A percentile compares a stretch with the other conserved stretches of the same genome.
Evolutionary conservation across 108 stramenopile genomes (phyloP).

Genomic region (Asterionellopsis glacialis): DNA sequence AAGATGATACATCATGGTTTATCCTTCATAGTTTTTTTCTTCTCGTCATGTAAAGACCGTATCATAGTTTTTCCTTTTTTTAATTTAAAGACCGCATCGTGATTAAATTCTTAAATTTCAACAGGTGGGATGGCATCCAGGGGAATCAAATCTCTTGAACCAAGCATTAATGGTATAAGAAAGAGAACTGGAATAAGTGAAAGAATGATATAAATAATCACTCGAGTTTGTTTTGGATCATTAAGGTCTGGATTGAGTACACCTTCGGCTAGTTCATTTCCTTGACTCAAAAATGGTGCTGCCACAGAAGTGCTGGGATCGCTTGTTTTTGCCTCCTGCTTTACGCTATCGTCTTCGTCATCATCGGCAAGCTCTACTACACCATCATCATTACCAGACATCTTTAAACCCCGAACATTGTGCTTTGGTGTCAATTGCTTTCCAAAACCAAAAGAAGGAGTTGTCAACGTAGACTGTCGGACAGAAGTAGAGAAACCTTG

Average conservation of each 20-base stretch:
- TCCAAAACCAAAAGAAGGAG: too few species aligned
- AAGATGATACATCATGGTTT: neutral
- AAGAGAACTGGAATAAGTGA: constrained; percentile 81
- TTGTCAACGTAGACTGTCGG: too few species aligned
- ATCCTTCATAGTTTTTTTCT: constrained; percentile 3
- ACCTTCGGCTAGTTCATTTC: constrained; percentile 56
- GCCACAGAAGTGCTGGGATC: neutral
- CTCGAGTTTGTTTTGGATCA: constrained; percentile 81
- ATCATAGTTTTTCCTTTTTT: neutral
- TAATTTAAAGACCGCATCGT: too few species aligned
- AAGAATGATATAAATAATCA: constrained; percentile 81
- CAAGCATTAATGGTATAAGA: constrained; percentile 86
- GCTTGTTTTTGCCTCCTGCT: constrained; percentile 6
- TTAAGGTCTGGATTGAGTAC: constrained; percentile 62
- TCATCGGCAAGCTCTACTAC: constrained; percentile 40
- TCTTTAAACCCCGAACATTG: neutral
- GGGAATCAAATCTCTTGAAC: constrained; percentile 80
- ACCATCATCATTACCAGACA: constrained; percentile 17
- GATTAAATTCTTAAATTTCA: constrained; percentile 21
- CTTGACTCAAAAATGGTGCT: constrained; percentile 80
- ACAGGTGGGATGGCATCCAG: constrained; percentile 80
- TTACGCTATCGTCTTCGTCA: constrained; percentile 15
- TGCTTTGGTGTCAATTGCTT: too few species aligned
- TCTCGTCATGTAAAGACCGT: neutral
- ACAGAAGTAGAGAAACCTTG: constrained; percentile 7